phyloP scores from a whole-genome alignment of 768 basidiomycete species.

The Neoboletus magnificus region DNA sequence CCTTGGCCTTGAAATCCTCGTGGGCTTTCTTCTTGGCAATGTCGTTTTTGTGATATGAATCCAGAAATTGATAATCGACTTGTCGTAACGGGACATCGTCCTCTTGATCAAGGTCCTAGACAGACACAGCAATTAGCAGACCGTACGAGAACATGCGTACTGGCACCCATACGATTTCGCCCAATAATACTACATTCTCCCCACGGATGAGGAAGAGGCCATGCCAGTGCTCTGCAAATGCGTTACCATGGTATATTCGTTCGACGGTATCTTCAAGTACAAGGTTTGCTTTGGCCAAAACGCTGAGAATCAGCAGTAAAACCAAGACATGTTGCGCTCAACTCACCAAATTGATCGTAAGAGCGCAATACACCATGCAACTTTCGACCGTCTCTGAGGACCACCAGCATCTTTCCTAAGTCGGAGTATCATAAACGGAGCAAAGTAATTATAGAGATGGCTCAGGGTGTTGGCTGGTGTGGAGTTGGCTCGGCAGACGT shows the following conservation, averaged over 20 bases:
- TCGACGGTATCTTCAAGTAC: slow-evolving; percentile 95
- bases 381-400: slow-evolving; percentile 94
- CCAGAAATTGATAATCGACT: slow-evolving; percentile 68
- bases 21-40: slow-evolving; percentile 69
- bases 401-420: slow-evolving; percentile 97
- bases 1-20: slow-evolving; percentile 81
- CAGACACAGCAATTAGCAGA: slow-evolving; percentile 4
- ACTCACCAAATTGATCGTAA: slow-evolving; percentile 97
- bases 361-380: slow-evolving; percentile 93
- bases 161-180: slow-evolving; percentile 79
- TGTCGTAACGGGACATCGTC: slow-evolving; percentile 80
- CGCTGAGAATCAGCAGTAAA: slow-evolving; percentile 1
- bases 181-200: slow-evolving; percentile 95
- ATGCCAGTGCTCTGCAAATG: slow-evolving; percentile 83
- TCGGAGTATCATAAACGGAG: slow-evolving; percentile 19
- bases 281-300: slow-evolving; percentile 72
- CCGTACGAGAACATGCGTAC: slow-evolving; percentile 1
- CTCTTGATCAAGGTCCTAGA: slow-evolving; percentile 87
- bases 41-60: slow-evolving; percentile 70
- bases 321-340: background rate
- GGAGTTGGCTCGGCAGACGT: slow-evolving; percentile 62
- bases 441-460: slow-evolving; percentile 42
- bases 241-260: slow-evolving; percentile 85
- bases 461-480: slow-evolving; percentile 47
- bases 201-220: slow-evolving; percentile 95